Base-by-base conservation (phyloP, 225 moss, liverwort and hornwort species). In the Asterella californica region DNA sequence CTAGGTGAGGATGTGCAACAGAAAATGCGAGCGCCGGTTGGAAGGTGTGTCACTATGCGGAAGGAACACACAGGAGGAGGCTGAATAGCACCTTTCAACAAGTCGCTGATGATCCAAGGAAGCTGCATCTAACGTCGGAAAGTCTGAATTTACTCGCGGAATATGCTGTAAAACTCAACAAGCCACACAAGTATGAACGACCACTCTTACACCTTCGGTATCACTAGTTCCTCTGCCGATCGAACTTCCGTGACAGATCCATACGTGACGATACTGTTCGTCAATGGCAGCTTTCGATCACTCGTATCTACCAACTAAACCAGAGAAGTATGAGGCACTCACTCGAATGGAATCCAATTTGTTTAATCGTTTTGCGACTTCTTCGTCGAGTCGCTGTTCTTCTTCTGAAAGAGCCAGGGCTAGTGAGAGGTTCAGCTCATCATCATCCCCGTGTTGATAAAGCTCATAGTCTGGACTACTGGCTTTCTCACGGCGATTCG, bases 301-400 rank as follows among this genome's bases (percentile, higher is more conserved):
- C 49, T 22, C 6, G 34, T 37, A 57, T 32, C 6, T 22, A 11
- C 15, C 27, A 24, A 67, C 21, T 30, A 76, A 37, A 38, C 12
- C 12, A 76, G 59, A 60, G 25, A 76, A 15, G 24, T 52, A 34
- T 59, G 10, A 76, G 75, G 59, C 25, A 81, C 91, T 85, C 74
- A 99, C 97, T 84, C 89, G 84, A 79, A 99, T 93, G 62, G 93
- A 93, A 74, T 95, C 99, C 80, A 99, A 85, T 86, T 95, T 92
- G 54, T 89, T 90, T 22, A 99, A 92, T 42, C 99, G 99, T 81
- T 85, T 95, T 71, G 89, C 93, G 59, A 95, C 91, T 92, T 99
- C 99, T 89, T 86, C 87, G 83, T 99, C 91, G 83, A 87, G 76
- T 65, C 83, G 86, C 76, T 90, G 90, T 79, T 90, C 82, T 78